A percentile compares a stretch with the other conserved stretches of the same genome.
These are phyloP conservation scores for Cylindrotheca closterium DNA, from an alignment of 108 stramenopile genomes.

Conservation along the genomic window DNA sequence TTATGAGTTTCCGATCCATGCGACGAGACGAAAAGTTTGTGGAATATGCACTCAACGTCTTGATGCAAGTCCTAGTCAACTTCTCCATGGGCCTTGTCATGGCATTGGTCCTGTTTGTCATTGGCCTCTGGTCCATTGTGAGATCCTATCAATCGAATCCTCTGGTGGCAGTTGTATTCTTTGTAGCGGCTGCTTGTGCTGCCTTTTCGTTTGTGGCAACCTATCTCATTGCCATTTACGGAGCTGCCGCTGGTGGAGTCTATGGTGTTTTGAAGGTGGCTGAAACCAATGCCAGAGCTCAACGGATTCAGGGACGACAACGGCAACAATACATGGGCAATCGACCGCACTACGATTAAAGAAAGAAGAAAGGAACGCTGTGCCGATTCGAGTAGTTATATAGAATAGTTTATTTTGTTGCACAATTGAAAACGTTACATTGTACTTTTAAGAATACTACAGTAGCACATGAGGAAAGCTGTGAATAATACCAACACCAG, in stretches of 20 bases:
- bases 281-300: constrained; percentile 47
- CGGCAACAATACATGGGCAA: constrained; percentile 29
- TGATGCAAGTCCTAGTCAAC: constrained; percentile 78
- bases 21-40: constrained; percentile 62
- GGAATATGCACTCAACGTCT: constrained; percentile 63
- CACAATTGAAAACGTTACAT: too few relatives aligned
- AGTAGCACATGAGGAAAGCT: too few relatives aligned
- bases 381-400: too few relatives aligned
- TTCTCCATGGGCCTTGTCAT: constrained; percentile 84
- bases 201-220: constrained; percentile 85
- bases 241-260: constrained; percentile 78
- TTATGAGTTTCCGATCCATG: constrained; percentile 81
- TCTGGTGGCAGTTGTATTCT: constrained; percentile 70
- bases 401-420: too few relatives aligned
- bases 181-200: constrained; percentile 67
- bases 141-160: constrained; percentile 82
- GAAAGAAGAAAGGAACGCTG: too few relatives aligned
- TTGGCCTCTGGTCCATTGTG: constrained; percentile 80
- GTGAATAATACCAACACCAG: too few relatives aligned
- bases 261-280: constrained; percentile 85
- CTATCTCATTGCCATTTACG: constrained; percentile 74
- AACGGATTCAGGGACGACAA: constrained; percentile 5
- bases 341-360: constrained; percentile 33
- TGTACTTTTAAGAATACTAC: too few relatives aligned
- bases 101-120: constrained; percentile 75